Evolutionary conservation across 305 asterid species (phyloP).

Genomic region (Solanum hybrid): DNA sequence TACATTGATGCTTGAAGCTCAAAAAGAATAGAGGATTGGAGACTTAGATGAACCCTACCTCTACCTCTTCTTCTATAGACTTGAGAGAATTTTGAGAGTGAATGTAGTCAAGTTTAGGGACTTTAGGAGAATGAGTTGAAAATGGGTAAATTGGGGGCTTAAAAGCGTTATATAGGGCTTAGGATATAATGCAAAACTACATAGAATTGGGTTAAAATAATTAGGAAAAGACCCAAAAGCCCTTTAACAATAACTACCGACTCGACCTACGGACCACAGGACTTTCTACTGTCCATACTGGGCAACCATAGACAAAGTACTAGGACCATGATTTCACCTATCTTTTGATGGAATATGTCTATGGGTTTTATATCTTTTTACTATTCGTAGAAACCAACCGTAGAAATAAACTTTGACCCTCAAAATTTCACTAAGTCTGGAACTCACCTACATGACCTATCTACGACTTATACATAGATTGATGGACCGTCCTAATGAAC

Average conservation of each 20-base stretch:
- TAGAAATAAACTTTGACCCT: background rate
- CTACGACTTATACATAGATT: background rate
- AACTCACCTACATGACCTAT: background rate
- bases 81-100: background rate
- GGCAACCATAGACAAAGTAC: background rate
- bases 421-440: too few relatives aligned
- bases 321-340: background rate
- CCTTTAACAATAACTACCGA: background rate
- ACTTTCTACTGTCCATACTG: background rate
- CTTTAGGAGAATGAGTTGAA: background rate
- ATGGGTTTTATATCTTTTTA: background rate
- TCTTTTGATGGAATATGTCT: background rate
- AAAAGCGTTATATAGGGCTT: background rate
- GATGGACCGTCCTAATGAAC: background rate
- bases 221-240: background rate
- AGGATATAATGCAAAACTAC: background rate
- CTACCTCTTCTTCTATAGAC: too few relatives aligned
- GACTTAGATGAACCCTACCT: too few relatives aligned
- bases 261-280: background rate
- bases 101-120: background rate
- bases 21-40: too few relatives aligned
- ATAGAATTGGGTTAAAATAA: background rate
- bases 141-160: background rate
- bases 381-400: background rate
- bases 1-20: too few relatives aligned